Percentiles rank a stretch among this genome's conserved stretches.
Conservation (phyloP, 116 monocot genomes). For the Dioscorea cayenensis region DNA sequence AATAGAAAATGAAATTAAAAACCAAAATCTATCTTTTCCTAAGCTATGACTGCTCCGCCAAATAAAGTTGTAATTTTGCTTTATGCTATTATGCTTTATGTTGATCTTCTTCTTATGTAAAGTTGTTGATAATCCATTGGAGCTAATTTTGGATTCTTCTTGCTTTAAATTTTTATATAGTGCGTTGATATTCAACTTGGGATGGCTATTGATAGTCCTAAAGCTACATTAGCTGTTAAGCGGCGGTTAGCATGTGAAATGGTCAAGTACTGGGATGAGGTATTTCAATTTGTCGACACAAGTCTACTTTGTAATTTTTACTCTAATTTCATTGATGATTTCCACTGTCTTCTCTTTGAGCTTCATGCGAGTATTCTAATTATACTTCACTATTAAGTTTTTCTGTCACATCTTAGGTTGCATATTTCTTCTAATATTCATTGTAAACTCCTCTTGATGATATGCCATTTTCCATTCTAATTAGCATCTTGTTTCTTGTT, state of each 20-base stretch:
- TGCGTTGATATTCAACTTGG: constrained; percentile 88
- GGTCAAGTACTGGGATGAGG: constrained; percentile 94
- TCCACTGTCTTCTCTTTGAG: too few species aligned
- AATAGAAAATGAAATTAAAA: too few species aligned
- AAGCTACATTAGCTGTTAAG: constrained; percentile 92
- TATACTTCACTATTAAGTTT: too few species aligned
- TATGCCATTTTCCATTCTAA: too few species aligned
- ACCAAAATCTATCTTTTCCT: too few species aligned
- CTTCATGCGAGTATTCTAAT: too few species aligned
- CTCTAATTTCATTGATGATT: not conserved
- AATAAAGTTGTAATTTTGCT: too few species aligned
- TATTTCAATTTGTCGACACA: constrained; percentile 10
- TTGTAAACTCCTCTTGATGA: too few species aligned
- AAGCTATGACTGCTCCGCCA: too few species aligned
- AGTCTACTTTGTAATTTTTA: not conserved
- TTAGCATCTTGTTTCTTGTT: too few species aligned
- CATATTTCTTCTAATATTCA: too few species aligned
- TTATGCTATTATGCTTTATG: not conserved
- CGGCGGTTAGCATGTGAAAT: constrained; percentile 93
- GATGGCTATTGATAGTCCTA: constrained; percentile 90
- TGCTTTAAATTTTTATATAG: constrained; percentile 16
- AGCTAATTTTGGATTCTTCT: not conserved
- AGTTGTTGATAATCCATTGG: not conserved
- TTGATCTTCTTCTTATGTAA: not conserved
- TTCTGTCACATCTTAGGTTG: too few species aligned